Evolutionary conservation across 1,284 basidiomycete species (phyloP), one percentile per base, ranked within the genome.

Genomic region (Clitocybe nebularis): DNA sequence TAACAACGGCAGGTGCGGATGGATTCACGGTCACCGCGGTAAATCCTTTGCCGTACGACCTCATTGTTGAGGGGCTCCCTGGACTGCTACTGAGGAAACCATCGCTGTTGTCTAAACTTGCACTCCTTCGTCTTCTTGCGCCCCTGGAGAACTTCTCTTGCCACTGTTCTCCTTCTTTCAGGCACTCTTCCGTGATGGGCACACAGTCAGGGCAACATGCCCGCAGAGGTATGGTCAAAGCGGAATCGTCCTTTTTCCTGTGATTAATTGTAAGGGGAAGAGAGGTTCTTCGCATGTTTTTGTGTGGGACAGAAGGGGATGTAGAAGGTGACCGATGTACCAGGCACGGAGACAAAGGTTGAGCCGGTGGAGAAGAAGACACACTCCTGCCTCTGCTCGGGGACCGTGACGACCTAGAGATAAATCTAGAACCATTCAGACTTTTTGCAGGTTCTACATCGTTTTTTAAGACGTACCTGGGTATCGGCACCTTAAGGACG

Each of bases 161-260:
- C 77, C 74, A 84, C 3, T 66, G 56, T 20, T 74, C 72, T 24
- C 75, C 77, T 44, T 70, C 61, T 21, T 64, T 56, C 20, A 71
- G 47, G 36, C 66, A 68, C 36, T 71, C 67, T 39, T 81, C 79
- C 1, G 73, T 74, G 42, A 67, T 64, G 23, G 59, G 51, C 29
- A 69, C 64, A 50, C 79, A 82, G 34, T 74, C 66, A n/a, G 64
- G 50, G 47, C 79, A 82, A 57, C 79, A 82, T n/a, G 72, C 62
- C 17, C 79, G 73, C 13, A 82, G 61, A 5, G 79, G 81, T 1
- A 82, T 56, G 0, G 74, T 80, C 24, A 54, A 35, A 9, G 50
- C 40, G 7, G 43, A 41, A 39, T 50, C 46, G 25, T 47, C 45
- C 36, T 53, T 56, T n/a, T 41, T 47, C 14, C 44, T 46, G 13